Base-by-base conservation (phyloP, 2,329 filamentous ascomycete species). In the Pseudocercospora crystallina region DNA sequence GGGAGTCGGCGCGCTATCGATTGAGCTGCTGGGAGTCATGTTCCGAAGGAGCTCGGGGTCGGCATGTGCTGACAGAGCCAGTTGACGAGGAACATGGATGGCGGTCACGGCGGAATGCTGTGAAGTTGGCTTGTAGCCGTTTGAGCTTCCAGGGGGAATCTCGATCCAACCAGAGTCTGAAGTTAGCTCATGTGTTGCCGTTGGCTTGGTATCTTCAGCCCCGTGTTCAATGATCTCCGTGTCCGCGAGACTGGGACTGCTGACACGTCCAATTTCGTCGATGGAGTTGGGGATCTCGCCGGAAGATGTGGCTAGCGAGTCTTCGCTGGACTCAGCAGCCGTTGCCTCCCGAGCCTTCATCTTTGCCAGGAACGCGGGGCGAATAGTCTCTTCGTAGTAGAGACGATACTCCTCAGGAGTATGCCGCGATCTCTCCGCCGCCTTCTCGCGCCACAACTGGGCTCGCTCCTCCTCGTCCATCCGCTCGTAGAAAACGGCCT, bases 321-420 rank as follows among this genome's bases (percentile, higher is more conserved):
- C 33, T 9, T 35, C 4, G 20, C 20, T 26, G 20, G 20, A 26
- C 20, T 26, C 20, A 26, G 20, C 20, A 26, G 20, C 40, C 30
- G 43, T 43, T 14, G 20, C 26, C 29, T 43, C 30, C 41, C 32
- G 47, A 20, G 42, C 43, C 17, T 42, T 42, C 40, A 43, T 43
- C 41, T 51, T 51, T 49, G 51, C 30, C 11, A 55, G 37, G 32
- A 54, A 63, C 2, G 38, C 48, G 5, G 59, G 62, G 12, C 56
- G 49, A 34, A 64, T 52, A 5, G 30, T 20, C 12, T 58, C 49
- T 15, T 62, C 55, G 34, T 61, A 65, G 52, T 62, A 64, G 29
- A 42, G 15, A 14, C 49, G 29, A 51, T 59, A 65, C 33, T 61
- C 48, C 4, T 47, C 30, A 2, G 58, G 47, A 15, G 47, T 52